Evolutionary conservation across 108 stramenopile species (phyloP), one percentile per base, ranked within the genome.

Genomic region (Chaetoceros muelleri): DNA sequence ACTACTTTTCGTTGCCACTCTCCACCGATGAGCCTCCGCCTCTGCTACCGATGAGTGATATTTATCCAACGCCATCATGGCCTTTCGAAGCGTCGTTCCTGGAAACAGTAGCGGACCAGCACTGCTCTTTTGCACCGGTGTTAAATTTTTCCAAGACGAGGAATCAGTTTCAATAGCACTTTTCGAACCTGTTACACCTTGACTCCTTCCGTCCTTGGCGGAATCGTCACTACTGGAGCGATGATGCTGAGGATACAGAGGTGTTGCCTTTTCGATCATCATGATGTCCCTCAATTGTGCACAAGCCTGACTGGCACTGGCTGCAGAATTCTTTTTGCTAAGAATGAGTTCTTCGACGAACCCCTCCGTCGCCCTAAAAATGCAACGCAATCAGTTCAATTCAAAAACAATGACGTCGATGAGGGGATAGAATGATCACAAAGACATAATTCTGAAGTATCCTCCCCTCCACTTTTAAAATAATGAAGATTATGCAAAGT

Each of bases 21-120:
- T 71, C 79, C 75, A 75, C 16, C 55, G 66, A 26, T 70, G 54
- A 17, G 71, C 34, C 8, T 67, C 78, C 28, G 46, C 53, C 52
- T 80, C 76, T 7, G 78, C 65, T 26, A 44, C 28, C 2, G 30
- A 17, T 0, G 64, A 59, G 52, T 71, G 73, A 44, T 80, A 82
- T 30, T 72, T 40, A 49, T 78, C 81, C 60, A 86, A 50, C 16
- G 76, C 69, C 24, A 53, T 50, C 30, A 80, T 8, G 17, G 80
- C 73, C 29, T 23, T 24, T 13, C 49, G 30, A 29, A 81, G 54
- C 30, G 62, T 61, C 22, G 59, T 40, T 13, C 55, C 61, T 16
- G 63, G 25, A 22, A 45, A 57, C 0, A 78, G 46, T 25, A 78
- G 30, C n/a, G 76, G 76, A 45, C 76, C 76, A 7, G 28, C 55